Base-by-base conservation (phyloP, 495 filamentous ascomycete species). In the Rhypophila decipiens region DNA sequence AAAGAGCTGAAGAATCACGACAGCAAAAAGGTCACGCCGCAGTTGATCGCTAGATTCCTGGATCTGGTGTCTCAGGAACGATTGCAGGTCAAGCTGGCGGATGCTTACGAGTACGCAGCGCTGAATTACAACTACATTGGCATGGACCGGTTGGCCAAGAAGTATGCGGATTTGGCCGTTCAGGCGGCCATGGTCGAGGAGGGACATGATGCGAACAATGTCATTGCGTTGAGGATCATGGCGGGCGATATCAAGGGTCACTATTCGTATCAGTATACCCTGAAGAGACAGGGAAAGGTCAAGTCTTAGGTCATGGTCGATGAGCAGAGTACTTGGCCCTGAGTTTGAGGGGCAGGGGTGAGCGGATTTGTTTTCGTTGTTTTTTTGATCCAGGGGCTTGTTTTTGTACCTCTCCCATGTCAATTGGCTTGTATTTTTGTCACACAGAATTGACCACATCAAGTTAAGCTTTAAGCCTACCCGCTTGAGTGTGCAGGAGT, bases 81-180 rank as follows among this genome's bases (percentile, higher is more conserved):
- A 39, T 45, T 70, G 35, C 46, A 65, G 0, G 44, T 39, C 2
- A 51, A 49, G 37, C 31, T 66, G n/a, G 48, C 57, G 4, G 63
- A 63, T 24, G 53, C 59, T 5, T 68, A 68, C 43, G 60, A 64
- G 49, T 38, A 65, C 29, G 66, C 65, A 7, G 66, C 66, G 38
- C 37, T 61, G n/a, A 70, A 70, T 44, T 70, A 67, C 43, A 68
- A 68, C 44, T 57, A 61, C 17, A 33, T 66, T 1, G 63, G 63
- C 2, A 19, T 49, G n/a, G 51, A 55, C 15, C 44, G 21, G 22
- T 42, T 47, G 50, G 60, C 63, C 0, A 55, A 53, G 42, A 56
- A 57, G 49, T 57, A 60, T 35, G 63, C 60, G 13, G 46, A 56
- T 15, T 34, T 56, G 33, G 56, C 63, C 18, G 45, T 62, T 22